Evolutionary conservation across 2,329 filamentous ascomycete species (phyloP).

Genomic region (Aspergillus novofumigatus): DNA sequence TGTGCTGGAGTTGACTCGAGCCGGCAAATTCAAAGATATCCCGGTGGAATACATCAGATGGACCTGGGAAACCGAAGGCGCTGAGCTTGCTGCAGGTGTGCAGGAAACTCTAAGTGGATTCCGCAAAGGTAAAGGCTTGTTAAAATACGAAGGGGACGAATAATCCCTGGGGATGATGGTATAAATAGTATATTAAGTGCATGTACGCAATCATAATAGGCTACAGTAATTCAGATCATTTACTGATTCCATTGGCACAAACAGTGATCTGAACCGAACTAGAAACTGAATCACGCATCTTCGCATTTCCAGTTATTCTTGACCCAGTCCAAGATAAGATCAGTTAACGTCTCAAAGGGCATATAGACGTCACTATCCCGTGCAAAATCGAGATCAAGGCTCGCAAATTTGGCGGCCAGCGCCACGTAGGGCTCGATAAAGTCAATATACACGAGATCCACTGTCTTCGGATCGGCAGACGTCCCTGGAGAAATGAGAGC

Average conservation of each 20-base stretch:
- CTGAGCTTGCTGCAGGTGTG: constrained; percentile 66
- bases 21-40: constrained; percentile 74
- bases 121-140: constrained; percentile 82
- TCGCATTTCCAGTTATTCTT: constrained; percentile 50
- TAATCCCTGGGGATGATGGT: constrained; percentile 5
- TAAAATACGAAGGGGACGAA: constrained; percentile 63
- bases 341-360: constrained; percentile 52
- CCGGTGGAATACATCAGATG: constrained; percentile 80
- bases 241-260: not conserved
- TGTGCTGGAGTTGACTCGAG: constrained; percentile 69
- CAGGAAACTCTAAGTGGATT: constrained; percentile 81
- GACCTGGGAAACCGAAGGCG: constrained; percentile 73
- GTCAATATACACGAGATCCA: constrained; percentile 88
- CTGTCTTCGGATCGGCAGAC: constrained; percentile 58
- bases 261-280: not conserved
- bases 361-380: constrained; percentile 51
- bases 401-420: constrained; percentile 63
- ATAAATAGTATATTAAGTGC: constrained; percentile 10
- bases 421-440: constrained; percentile 83
- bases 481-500: constrained; percentile 49
- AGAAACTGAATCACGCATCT: not conserved
- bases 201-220: not conserved
- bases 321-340: constrained; percentile 58
- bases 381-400: constrained; percentile 45
- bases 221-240: not conserved